Evolutionary conservation across 1,284 basidiomycete species (phyloP).

Genomic region (Pseudomicrostroma phylloplanum): DNA sequence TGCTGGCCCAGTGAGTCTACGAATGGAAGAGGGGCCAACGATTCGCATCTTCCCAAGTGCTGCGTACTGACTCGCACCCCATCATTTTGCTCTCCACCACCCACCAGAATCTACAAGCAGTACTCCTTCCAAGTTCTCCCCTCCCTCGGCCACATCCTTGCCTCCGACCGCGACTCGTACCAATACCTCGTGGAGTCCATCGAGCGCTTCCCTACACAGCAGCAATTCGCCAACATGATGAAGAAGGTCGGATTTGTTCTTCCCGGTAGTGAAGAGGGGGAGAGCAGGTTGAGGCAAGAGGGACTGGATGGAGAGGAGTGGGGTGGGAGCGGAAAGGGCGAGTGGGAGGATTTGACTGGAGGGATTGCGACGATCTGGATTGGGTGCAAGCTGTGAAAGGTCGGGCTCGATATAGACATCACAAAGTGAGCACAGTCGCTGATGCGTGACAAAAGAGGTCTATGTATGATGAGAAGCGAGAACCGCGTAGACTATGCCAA

Average conservation of each 20-base stretch:
- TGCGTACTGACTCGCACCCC: not conserved
- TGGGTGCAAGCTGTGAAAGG: not conserved
- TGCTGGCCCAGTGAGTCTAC: constrained; percentile 70
- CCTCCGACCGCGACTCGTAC: constrained; percentile 88
- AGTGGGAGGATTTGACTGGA: constrained; percentile 47
- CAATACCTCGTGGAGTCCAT: constrained; percentile 93
- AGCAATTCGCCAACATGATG: constrained; percentile 79
- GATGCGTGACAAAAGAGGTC: not conserved
- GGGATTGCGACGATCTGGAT: constrained; percentile 49
- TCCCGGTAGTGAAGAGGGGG: constrained; percentile 31
- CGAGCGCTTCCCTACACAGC: constrained; percentile 82
- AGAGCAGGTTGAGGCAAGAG: constrained; percentile 13
- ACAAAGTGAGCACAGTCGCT: not conserved
- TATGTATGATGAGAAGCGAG: not conserved
- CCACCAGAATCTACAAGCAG: constrained; percentile 73
- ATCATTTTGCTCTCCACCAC: constrained; percentile 47
- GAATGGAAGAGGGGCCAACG: constrained; percentile 1
- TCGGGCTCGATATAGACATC: not conserved
- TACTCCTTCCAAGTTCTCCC: constrained; percentile 97
- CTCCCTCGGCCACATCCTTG: constrained; percentile 86
- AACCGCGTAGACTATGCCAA: constrained; percentile 6
- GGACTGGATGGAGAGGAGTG: constrained; percentile 10
- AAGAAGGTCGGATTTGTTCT: constrained; percentile 52
- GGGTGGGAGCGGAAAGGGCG: constrained; percentile 28
- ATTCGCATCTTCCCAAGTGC: not conserved